These are phyloP conservation scores for Podospora pseudopauciseta DNA, from an alignment of 495 filamentous ascomycete genomes.

Conservation along the genomic window DNA sequence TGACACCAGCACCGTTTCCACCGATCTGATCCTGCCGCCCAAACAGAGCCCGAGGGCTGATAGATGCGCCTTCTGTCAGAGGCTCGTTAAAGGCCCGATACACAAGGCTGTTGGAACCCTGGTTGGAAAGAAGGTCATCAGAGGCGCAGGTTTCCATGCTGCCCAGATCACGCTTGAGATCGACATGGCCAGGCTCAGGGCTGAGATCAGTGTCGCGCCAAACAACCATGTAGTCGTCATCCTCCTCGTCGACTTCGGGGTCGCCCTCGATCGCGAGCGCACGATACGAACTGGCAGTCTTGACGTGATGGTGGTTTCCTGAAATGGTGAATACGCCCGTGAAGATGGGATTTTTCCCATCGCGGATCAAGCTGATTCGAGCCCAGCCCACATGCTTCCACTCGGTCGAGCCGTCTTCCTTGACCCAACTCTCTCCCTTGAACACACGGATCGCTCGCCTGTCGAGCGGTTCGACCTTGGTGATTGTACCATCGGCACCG, in stretches of 20 bases:
- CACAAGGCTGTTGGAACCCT: slow-evolving; percentile 61
- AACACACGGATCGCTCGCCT: slow-evolving; percentile 75
- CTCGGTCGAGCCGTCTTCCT: slow-evolving; percentile 52
- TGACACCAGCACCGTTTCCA: slow-evolving; percentile 81
- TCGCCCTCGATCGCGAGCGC: slow-evolving; percentile 72
- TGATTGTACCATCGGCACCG: slow-evolving; percentile 61
- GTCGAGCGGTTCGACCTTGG: slow-evolving; percentile 59
- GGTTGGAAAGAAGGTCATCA: slow-evolving; percentile 69
- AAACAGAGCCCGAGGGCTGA: slow-evolving; percentile 36
- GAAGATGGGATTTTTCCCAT: slow-evolving; percentile 78
- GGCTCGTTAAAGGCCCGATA: slow-evolving; percentile 42
- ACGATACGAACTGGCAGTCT: slow-evolving; percentile 69
- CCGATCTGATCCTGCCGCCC: slow-evolving; percentile 52
- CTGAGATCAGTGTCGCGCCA: slow-evolving; percentile 87
- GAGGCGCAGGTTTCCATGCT: slow-evolving; percentile 52
- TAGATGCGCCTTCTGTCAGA: slow-evolving; percentile 19
- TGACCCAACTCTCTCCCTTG: slow-evolving; percentile 72
- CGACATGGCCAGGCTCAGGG: slow-evolving; percentile 12
- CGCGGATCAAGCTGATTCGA: slow-evolving; percentile 68
- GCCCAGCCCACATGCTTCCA: slow-evolving; percentile 88
- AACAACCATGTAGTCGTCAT: slow-evolving; percentile 80
- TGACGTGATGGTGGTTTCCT: slow-evolving; percentile 83
- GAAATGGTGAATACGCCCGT: slow-evolving; percentile 83
- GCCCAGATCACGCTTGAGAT: slow-evolving; percentile 38
- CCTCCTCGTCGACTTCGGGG: slow-evolving; percentile 56